Evolutionary conservation across 2,329 filamentous ascomycete species (phyloP).

Genomic region (Bipolaris oryzae): DNA sequence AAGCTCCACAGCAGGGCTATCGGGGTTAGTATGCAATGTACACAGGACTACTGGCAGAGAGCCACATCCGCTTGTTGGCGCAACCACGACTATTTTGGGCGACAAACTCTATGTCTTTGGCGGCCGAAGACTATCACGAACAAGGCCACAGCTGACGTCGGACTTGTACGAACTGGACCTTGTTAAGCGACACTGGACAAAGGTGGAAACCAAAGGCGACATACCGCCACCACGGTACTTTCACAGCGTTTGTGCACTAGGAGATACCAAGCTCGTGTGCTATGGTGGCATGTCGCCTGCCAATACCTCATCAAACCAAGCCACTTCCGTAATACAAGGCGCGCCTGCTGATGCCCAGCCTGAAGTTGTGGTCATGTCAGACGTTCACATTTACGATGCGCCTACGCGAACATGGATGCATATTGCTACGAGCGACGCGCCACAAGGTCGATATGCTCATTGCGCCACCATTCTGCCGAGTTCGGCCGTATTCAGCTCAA

Average conservation of each 20-base stretch:
- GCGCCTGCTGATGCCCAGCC: constrained; percentile 68
- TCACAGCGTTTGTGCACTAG: constrained; percentile 91
- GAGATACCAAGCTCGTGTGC: constrained; percentile 95
- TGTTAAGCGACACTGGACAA: constrained; percentile 90
- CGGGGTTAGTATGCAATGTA: constrained; percentile 71
- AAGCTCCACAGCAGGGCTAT: constrained; percentile 64
- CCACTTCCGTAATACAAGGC: constrained; percentile 45
- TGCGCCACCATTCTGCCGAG: constrained; percentile 93
- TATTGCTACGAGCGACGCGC: constrained; percentile 78
- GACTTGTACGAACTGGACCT: constrained; percentile 94
- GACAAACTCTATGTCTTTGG: constrained; percentile 98
- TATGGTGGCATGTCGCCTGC: constrained; percentile 97
- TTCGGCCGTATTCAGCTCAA: constrained; percentile 82
- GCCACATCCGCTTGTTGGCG: constrained; percentile 88
- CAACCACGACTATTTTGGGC: constrained; percentile 91
- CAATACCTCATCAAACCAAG: constrained; percentile 51
- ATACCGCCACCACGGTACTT: constrained; percentile 93
- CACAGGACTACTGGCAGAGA: constrained; percentile 87
- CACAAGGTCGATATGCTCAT: constrained; percentile 94
- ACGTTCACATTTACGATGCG: constrained; percentile 95
- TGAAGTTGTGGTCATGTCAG: constrained; percentile 96
- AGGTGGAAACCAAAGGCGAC: constrained; percentile 81
- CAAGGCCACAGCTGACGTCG: constrained; percentile 81
- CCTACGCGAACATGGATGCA: constrained; percentile 82
- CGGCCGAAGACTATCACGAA: constrained; percentile 83